phyloP scores from a whole-genome alignment of 148 eudicot genomes.

The Vaccinium darrowii region DNA sequence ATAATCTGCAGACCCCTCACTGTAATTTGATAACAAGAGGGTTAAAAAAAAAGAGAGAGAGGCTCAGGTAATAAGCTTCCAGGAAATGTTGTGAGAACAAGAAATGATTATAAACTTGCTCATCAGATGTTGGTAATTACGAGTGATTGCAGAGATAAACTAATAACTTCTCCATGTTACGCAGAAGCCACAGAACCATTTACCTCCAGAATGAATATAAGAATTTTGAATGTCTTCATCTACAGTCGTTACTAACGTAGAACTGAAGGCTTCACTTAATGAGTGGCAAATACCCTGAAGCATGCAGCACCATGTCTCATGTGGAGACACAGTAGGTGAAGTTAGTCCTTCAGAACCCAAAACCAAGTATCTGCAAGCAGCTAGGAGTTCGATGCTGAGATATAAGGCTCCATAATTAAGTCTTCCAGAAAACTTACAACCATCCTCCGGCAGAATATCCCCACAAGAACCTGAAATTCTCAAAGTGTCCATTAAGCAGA shows the following conservation, averaged over 20 bases:
- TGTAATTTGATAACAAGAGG: constrained; percentile 32
- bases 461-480: constrained; percentile 35
- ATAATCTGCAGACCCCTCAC: constrained; percentile 74
- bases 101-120: background rate
- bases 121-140: constrained; percentile 12
- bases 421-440: constrained; percentile 27
- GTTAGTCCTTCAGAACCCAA: constrained; percentile 30
- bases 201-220: constrained; percentile 57
- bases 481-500: constrained; percentile 43
- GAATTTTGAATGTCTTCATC: constrained; percentile 33
- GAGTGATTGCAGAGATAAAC: background rate
- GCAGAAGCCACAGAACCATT: constrained; percentile 16
- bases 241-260: constrained; percentile 30
- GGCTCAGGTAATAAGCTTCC: constrained; percentile 33
- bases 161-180: background rate
- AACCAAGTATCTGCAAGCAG: constrained; percentile 70
- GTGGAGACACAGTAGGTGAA: constrained; percentile 26
- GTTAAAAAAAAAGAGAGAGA: background rate
- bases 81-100: constrained; percentile 61
- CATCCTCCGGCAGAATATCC: constrained; percentile 22
- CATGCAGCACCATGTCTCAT: constrained; percentile 62
- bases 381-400: constrained; percentile 68
- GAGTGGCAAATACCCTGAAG: constrained; percentile 43
- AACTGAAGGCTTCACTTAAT: constrained; percentile 43
- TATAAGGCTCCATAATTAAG: constrained; percentile 57